These are phyloP conservation scores for Platanus orientalis DNA, from an alignment of 164 flowering plant genomes.

Conservation along the genomic window DNA sequence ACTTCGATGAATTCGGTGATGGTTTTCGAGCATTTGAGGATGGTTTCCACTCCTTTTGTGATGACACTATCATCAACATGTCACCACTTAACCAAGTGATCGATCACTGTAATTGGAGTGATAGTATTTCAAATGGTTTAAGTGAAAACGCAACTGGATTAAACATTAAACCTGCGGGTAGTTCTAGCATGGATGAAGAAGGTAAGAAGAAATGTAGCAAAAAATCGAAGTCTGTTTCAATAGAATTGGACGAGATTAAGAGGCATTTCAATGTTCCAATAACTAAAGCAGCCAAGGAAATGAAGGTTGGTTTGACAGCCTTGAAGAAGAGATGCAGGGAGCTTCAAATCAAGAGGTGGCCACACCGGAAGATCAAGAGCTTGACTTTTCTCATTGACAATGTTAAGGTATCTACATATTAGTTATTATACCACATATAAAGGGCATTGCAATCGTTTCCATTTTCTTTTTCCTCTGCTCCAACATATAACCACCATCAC, in stretches of 20 bases:
- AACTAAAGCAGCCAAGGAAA: slow-evolving; percentile 46
- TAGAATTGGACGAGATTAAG: slow-evolving; percentile 52
- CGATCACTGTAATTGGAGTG: not conserved
- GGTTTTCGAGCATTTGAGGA: slow-evolving; percentile 1
- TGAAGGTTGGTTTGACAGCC: slow-evolving; percentile 52
- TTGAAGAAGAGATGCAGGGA: slow-evolving; percentile 67
- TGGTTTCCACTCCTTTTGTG: not conserved
- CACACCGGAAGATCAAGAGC: slow-evolving; percentile 64
- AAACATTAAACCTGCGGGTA: too few relatives aligned
- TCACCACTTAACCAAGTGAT: not conserved
- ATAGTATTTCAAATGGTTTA: not conserved
- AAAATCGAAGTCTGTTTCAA: slow-evolving; percentile 16
- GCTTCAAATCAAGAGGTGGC: slow-evolving; percentile 54
- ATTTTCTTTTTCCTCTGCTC: too few relatives aligned
- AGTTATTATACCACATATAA: too few relatives aligned
- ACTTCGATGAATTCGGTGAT: slow-evolving; percentile 6
- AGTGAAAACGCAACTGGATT: not conserved
- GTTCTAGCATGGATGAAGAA: not conserved
- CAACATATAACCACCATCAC: too few relatives aligned
- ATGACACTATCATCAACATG: not conserved
- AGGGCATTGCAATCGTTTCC: too few relatives aligned
- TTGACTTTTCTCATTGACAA: slow-evolving; percentile 46
- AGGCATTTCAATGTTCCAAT: slow-evolving; percentile 53
- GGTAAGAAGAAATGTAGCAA: not conserved
- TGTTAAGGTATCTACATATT: slow-evolving; percentile 37